A percentile compares a stretch with the other conserved stretches of the same genome.
Conservation (phyloP, 164 flowering plant genomes). For the Chimonanthus praecox region DNA sequence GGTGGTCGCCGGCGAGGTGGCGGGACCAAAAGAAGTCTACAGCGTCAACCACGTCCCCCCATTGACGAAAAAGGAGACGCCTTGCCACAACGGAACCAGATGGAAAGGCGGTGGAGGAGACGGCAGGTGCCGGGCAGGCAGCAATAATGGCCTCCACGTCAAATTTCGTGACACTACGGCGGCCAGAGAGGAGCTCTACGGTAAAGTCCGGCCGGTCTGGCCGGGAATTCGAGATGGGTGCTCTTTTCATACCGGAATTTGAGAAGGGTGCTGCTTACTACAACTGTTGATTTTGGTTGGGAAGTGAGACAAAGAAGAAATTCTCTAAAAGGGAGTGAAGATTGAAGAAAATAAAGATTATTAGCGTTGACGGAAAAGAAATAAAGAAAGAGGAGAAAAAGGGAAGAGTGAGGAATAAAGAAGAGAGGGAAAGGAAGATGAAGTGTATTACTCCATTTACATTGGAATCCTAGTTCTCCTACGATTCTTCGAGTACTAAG, state of each 20-base stretch:
- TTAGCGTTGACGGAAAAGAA: background rate
- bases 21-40: constrained; percentile 48
- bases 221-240: background rate
- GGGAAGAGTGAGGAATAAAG: background rate
- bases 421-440: no score
- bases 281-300: background rate
- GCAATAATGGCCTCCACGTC: constrained; percentile 14
- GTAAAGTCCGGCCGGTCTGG: constrained; percentile 2
- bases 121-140: constrained; percentile 20
- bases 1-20: constrained; percentile 36
- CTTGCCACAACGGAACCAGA: constrained; percentile 20
- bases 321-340: no score
- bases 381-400: background rate
- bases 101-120: background rate
- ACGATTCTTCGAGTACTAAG: no score
- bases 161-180: background rate
- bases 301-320: background rate
- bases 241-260: background rate
- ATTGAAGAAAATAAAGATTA: no score
- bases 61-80: constrained; percentile 34
- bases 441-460: no score
- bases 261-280: background rate
- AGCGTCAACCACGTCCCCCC: constrained; percentile 42
- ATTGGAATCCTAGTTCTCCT: no score
- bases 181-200: constrained; percentile 7